Conservation (phyloP, 2,329 filamentous ascomycete species). For the Thielaviopsis cerberus region DNA sequence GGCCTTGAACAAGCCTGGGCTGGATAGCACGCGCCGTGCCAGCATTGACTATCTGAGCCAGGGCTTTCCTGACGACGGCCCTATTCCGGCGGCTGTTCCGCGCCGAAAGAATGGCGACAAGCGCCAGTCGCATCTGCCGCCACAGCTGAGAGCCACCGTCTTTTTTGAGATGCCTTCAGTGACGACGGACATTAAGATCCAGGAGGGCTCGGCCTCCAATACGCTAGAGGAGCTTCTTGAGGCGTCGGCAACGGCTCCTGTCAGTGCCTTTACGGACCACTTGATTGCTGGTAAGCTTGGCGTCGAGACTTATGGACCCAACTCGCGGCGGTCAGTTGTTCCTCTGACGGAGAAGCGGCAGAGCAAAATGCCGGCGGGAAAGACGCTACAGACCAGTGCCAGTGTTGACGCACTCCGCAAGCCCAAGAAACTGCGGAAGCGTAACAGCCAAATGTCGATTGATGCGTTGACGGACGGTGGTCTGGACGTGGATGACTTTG, state of each 20-base stretch:
- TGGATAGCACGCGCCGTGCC: not conserved
- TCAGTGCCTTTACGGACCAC: constrained; percentile 82
- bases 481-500: not conserved
- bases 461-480: not conserved
- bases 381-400: not conserved
- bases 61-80: not conserved
- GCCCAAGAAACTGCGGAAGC: constrained; percentile 8
- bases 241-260: constrained; percentile 71
- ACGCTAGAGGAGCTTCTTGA: constrained; percentile 85
- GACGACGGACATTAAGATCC: constrained; percentile 35
- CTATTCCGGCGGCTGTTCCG: not conserved
- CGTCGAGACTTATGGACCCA: constrained; percentile 51
- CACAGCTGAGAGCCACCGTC: constrained; percentile 73
- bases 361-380: not conserved
- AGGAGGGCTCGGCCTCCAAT: constrained; percentile 66
- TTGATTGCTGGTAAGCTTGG: constrained; percentile 61
- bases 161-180: constrained; percentile 61
- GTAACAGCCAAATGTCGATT: constrained; percentile 8
- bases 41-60: not conserved
- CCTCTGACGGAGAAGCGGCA: constrained; percentile 24
- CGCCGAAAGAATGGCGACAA: constrained; percentile 1
- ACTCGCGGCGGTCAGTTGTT: constrained; percentile 17
- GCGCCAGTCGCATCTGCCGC: constrained; percentile 35
- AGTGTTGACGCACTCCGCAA: constrained; percentile 8
- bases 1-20: not conserved